Conservation (phyloP, 176 grass and related monocot genomes). For the Juncus effusus region DNA sequence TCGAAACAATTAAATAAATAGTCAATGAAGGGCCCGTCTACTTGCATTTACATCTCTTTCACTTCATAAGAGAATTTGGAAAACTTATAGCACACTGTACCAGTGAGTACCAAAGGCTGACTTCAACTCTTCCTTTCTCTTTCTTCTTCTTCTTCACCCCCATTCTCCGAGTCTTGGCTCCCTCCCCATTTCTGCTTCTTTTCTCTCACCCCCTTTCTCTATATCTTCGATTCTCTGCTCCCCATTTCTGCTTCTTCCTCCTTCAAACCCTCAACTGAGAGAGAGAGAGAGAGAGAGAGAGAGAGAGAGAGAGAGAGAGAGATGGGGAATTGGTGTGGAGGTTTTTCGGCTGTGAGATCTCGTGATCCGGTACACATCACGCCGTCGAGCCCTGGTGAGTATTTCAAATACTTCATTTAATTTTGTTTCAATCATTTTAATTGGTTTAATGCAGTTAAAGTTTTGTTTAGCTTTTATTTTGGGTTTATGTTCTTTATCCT, state of each 20-base stretch:
- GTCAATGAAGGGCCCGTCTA: not conserved
- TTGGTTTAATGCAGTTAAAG: not conserved
- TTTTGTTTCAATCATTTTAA: not conserved
- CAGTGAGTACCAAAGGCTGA: not conserved
- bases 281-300: slow-evolving; percentile 6
- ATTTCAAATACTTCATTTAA: not conserved
- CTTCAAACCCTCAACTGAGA: slow-evolving; percentile 1
- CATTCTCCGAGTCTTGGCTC: not conserved
- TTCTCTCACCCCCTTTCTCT: not conserved
- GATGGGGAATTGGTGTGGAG: slow-evolving; percentile 65
- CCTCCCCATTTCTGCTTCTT: not conserved
- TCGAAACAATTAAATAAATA: not conserved
- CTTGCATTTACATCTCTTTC: not conserved
- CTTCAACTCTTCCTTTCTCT: not conserved
- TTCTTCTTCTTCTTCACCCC: not conserved
- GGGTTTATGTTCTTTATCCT: not conserved
- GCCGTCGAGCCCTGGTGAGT: slow-evolving; percentile 53
- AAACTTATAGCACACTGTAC: not conserved
- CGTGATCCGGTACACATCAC: slow-evolving; percentile 34
- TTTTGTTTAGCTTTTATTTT: not conserved
- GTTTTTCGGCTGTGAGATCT: slow-evolving; percentile 20
- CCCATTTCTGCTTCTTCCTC: not conserved
- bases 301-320: slow-evolving; percentile 4
- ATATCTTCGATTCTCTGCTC: not conserved
- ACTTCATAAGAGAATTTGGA: not conserved